Conservation (phyloP, 2,329 filamentous ascomycete genomes). For the Hypoxylon sp. region DNA sequence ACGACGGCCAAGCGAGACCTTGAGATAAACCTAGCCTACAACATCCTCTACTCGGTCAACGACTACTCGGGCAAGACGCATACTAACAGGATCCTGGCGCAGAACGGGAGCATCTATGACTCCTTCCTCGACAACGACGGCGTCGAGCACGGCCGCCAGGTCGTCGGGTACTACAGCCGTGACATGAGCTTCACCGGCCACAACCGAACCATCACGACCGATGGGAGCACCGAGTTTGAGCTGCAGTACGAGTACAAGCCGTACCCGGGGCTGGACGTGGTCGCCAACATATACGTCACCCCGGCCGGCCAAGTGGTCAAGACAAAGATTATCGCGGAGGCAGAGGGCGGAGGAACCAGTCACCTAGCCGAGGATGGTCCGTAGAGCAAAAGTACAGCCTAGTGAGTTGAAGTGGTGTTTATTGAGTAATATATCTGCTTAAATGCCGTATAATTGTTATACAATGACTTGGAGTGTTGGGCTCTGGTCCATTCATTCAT, state of each 20-base stretch:
- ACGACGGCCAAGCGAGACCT: constrained; percentile 36
- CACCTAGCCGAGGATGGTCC: constrained; percentile 55
- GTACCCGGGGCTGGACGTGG: constrained; percentile 55
- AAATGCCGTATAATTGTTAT: too few relatives aligned
- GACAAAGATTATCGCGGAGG: constrained; percentile 61
- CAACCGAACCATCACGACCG: constrained; percentile 54
- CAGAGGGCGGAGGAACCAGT: constrained; percentile 59
- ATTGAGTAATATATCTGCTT: too few relatives aligned
- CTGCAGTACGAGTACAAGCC: constrained; percentile 62
- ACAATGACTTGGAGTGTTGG: too few relatives aligned
- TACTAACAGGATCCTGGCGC: constrained; percentile 64
- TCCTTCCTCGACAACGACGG: constrained; percentile 63
- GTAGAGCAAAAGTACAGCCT: too few relatives aligned
- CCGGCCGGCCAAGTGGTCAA: constrained; percentile 56
- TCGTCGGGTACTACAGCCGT: constrained; percentile 58
- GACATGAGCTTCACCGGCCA: constrained; percentile 65
- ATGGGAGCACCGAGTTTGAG: constrained; percentile 57
- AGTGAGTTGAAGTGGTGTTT: too few relatives aligned
- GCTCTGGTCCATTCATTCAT: too few relatives aligned
- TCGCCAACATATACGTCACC: constrained; percentile 59
- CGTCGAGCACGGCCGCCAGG: constrained; percentile 50
- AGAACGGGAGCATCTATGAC: constrained; percentile 63
- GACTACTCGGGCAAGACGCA: constrained; percentile 64
- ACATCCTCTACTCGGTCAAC: constrained; percentile 68
- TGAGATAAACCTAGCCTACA: constrained; percentile 60